Evolutionary conservation across 2,329 filamentous ascomycete species (phyloP).

Genomic region (Tolypocladium inflatum): DNA sequence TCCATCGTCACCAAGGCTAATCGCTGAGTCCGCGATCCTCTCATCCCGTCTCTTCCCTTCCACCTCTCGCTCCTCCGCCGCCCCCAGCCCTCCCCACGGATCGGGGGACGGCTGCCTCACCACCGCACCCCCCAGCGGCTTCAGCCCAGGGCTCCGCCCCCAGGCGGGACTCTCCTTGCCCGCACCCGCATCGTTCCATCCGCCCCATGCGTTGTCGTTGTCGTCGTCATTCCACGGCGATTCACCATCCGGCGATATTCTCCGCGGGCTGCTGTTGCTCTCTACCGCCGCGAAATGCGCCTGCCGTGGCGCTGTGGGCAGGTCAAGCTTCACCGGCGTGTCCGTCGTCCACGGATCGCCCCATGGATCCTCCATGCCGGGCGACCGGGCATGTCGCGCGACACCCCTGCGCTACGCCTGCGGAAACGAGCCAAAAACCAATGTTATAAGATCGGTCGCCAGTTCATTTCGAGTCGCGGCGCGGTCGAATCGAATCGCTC

Average conservation of each 20-base stretch:
- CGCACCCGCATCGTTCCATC: conserved; percentile 22
- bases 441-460: background rate
- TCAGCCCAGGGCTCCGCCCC: conserved; percentile 22
- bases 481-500: background rate
- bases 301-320: conserved; percentile 20
- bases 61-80: conserved; percentile 13
- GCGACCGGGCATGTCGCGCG: conserved; percentile 22
- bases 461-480: background rate
- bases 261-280: conserved; percentile 9
- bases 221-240: conserved; percentile 21
- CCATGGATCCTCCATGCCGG: conserved; percentile 54
- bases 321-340: conserved; percentile 24
- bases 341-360: conserved; percentile 47
- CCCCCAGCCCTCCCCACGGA: conserved; percentile 14
- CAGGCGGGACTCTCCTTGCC: conserved; percentile 16
- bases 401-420: background rate
- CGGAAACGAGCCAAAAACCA: background rate
- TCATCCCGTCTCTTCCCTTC: conserved; percentile 9
- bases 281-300: conserved; percentile 19
- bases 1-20: conserved; percentile 14
- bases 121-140: conserved; percentile 14
- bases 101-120: conserved; percentile 17
- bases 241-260: conserved; percentile 7
- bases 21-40: conserved; percentile 18
- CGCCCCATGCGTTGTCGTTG: conserved; percentile 24